Evolutionary conservation across 345 rosid species (phyloP).

Genomic region (Lagerstroemia speciosa): DNA sequence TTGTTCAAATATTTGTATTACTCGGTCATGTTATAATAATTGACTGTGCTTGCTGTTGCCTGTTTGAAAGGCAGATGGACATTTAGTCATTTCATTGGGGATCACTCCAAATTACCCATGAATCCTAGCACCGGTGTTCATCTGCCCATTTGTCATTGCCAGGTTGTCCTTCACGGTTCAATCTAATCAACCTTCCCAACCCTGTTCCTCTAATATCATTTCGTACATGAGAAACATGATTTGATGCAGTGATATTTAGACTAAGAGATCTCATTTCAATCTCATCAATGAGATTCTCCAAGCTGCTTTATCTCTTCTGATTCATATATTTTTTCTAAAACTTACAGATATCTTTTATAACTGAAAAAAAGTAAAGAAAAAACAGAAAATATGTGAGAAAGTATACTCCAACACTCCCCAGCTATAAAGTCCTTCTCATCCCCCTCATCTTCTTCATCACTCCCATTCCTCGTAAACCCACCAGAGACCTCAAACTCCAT

Average conservation of each 20-base stretch:
- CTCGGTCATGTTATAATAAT: background rate
- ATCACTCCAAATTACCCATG: background rate
- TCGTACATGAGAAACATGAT: too few relatives aligned
- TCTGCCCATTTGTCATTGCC: slow-evolving; percentile 6
- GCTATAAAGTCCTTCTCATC: slow-evolving; percentile 1
- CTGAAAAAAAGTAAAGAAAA: background rate
- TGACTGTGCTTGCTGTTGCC: background rate
- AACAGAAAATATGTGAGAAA: too few relatives aligned
- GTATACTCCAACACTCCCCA: background rate
- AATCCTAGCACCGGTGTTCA: background rate
- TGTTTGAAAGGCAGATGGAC: background rate
- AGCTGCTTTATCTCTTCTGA: too few relatives aligned
- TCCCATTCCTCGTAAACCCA: background rate
- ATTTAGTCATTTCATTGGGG: background rate
- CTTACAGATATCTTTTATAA: background rate
- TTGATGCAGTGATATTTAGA: too few relatives aligned
- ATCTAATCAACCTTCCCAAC: background rate
- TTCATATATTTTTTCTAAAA: background rate
- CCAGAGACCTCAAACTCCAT: background rate
- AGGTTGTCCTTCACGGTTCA: background rate
- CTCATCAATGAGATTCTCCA: too few relatives aligned
- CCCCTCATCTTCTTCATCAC: background rate
- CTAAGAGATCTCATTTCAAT: too few relatives aligned
- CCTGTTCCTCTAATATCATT: background rate
- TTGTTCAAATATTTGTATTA: background rate